A percentile compares a stretch with the other conserved stretches of the same genome.
phyloP scores from a whole-genome alignment of 441 rosid genomes.

The Adansonia gregorii region DNA sequence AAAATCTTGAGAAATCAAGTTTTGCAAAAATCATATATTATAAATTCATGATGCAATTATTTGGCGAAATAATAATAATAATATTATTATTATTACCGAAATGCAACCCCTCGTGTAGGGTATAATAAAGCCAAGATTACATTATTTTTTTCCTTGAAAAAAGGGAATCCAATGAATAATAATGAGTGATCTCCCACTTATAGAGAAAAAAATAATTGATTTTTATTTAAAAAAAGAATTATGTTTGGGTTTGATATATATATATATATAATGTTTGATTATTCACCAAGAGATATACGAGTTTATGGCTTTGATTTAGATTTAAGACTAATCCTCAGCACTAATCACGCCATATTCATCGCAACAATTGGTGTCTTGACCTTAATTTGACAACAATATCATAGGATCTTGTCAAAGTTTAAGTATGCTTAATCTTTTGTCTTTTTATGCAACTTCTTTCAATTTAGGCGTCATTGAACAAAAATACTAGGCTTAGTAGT shows the following conservation, averaged over 20 bases:
- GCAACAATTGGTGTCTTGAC: background rate
- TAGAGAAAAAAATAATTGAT: background rate
- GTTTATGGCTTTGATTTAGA: background rate
- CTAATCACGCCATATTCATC: conserved; percentile 14
- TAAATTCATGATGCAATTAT: conserved; percentile 7
- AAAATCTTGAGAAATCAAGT: conserved; percentile 24
- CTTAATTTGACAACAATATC: background rate
- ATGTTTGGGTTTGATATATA: no score
- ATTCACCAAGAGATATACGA: background rate
- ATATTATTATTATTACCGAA: background rate
- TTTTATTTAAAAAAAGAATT: background rate
- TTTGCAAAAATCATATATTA: background rate
- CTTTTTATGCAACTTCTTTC: no score
- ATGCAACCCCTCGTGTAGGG: conserved; percentile 18
- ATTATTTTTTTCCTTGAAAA: background rate
- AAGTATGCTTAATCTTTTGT: background rate
- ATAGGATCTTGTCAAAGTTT: background rate
- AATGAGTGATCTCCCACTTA: conserved; percentile 23
- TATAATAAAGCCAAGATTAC: conserved; percentile 18
- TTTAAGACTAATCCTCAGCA: background rate
- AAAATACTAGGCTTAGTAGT: no score
- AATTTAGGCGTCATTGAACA: no score
- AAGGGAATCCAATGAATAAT: conserved; percentile 23
- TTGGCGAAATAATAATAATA: background rate
- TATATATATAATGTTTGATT: background rate